A percentile compares a stretch with the other conserved stretches of the same genome.
phyloP scores from a whole-genome alignment of 306 rosid species.

The Ormosia semicastrata region DNA sequence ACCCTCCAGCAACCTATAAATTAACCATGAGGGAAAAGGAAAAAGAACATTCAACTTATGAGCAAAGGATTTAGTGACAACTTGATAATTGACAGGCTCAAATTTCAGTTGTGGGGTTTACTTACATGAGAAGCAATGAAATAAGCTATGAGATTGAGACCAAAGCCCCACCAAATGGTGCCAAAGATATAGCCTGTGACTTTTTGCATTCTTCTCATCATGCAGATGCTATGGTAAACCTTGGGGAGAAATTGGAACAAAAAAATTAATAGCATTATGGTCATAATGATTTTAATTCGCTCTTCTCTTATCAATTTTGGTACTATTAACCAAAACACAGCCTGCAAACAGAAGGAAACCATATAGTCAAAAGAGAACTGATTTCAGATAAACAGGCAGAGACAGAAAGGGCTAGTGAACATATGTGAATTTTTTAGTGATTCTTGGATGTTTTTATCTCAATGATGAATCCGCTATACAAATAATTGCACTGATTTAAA shows the following conservation, averaged over 20 bases:
- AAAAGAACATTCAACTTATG: not conserved
- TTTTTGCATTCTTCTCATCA: constrained; percentile 96
- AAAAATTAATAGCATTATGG: constrained; percentile 72
- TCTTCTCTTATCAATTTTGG: constrained; percentile 91
- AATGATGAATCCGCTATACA: not conserved
- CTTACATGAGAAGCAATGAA: constrained; percentile 98
- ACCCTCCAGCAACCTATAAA: constrained; percentile 93
- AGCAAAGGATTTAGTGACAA: not conserved
- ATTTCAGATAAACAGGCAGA: not conserved
- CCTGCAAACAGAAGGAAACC: constrained; percentile 52
- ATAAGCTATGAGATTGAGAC: constrained; percentile 93
- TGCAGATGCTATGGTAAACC: constrained; percentile 84
- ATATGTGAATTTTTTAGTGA: not conserved
- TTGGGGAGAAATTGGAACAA: constrained; percentile 95
- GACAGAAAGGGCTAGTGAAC: not conserved
- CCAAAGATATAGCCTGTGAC: constrained; percentile 98
- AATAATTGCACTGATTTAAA: not conserved
- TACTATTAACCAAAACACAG: constrained; percentile 83
- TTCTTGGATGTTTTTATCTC: not conserved
- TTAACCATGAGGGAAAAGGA: not conserved
- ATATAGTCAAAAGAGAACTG: not conserved
- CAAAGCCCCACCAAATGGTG: constrained; percentile 99
- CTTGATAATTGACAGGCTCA: not conserved
- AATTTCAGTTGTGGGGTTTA: not conserved
- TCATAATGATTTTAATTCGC: constrained; percentile 86